phyloP scores from a whole-genome alignment of 331 rosid species.

The Stylosanthes scabra region DNA sequence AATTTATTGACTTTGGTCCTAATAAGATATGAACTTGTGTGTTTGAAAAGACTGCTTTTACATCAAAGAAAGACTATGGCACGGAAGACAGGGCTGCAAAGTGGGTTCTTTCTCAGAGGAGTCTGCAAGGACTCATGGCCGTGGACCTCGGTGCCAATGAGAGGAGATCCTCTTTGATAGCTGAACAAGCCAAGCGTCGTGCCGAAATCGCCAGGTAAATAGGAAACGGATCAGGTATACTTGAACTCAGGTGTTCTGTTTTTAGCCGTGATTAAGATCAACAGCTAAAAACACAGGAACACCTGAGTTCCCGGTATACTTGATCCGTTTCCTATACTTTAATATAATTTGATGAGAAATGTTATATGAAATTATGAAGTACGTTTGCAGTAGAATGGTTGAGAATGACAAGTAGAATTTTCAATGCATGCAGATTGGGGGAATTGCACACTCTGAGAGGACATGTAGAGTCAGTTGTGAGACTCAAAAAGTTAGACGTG shows the following conservation, averaged over 20 bases:
- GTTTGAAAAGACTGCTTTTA: constrained; percentile 75
- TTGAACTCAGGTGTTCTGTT: too few species aligned
- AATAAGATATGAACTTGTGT: constrained; percentile 26
- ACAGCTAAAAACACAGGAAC: too few species aligned
- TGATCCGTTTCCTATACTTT: too few species aligned
- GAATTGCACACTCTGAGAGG: constrained; percentile 80
- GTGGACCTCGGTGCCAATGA: constrained; percentile 44
- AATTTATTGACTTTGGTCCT: constrained; percentile 23
- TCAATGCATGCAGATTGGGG: constrained; percentile 64
- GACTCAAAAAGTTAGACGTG: constrained; percentile 72
- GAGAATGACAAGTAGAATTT: neutral
- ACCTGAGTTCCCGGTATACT: too few species aligned
- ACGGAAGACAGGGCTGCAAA: constrained; percentile 77
- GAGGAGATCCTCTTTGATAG: constrained; percentile 61
- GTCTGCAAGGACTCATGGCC: constrained; percentile 63
- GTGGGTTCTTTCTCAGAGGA: constrained; percentile 79
- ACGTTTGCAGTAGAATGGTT: too few species aligned
- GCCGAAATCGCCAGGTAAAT: constrained; percentile 84
- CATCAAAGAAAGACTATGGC: constrained; percentile 80
- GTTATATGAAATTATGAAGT: too few species aligned
- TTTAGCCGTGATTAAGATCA: too few species aligned
- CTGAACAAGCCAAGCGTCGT: constrained; percentile 80
- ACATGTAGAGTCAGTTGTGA: constrained; percentile 75
- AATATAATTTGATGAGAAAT: too few species aligned
- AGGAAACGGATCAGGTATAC: too few species aligned